Evolutionary conservation across 1,139 yeast genomes (phyloP).

Genomic region (Debaryomyces sp.): DNA sequence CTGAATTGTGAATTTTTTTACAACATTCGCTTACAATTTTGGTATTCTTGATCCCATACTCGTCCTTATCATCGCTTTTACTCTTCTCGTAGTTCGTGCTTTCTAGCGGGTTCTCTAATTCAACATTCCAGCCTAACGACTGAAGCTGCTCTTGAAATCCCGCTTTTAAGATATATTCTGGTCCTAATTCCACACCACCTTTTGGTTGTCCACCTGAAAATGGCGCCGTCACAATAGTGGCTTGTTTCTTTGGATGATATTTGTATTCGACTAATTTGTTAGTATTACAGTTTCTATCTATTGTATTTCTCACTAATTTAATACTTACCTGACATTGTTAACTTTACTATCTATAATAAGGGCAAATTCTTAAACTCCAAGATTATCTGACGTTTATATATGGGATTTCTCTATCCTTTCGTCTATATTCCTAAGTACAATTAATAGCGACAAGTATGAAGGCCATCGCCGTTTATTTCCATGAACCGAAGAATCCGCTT

Average conservation of each 20-base stretch:
- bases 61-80: slow-evolving; percentile 48
- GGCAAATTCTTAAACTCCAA: background rate
- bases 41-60: slow-evolving; percentile 70
- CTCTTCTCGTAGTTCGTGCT: slow-evolving; percentile 45
- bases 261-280: slow-evolving; percentile 41
- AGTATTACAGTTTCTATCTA: slow-evolving; percentile 2
- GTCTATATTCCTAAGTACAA: background rate
- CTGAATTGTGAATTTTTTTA: slow-evolving; percentile 62
- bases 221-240: slow-evolving; percentile 78
- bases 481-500: background rate
- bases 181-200: slow-evolving; percentile 92
- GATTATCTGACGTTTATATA: slow-evolving; percentile 2
- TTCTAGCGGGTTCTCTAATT: slow-evolving; percentile 59
- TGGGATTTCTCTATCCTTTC: background rate
- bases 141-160: slow-evolving; percentile 69
- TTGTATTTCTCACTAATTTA: background rate
- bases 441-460: background rate
- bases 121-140: slow-evolving; percentile 72
- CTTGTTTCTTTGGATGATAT: slow-evolving; percentile 54
- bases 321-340: slow-evolving; percentile 4
- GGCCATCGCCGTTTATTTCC: slow-evolving; percentile 2
- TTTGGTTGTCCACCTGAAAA: slow-evolving; percentile 97
- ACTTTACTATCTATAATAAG: background rate
- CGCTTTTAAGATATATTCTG: slow-evolving; percentile 72
- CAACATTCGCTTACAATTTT: slow-evolving; percentile 76